These are phyloP conservation scores for Stagonosporopsis tanaceti DNA, from an alignment of 2,329 filamentous ascomycete genomes.

Conservation along the genomic window DNA sequence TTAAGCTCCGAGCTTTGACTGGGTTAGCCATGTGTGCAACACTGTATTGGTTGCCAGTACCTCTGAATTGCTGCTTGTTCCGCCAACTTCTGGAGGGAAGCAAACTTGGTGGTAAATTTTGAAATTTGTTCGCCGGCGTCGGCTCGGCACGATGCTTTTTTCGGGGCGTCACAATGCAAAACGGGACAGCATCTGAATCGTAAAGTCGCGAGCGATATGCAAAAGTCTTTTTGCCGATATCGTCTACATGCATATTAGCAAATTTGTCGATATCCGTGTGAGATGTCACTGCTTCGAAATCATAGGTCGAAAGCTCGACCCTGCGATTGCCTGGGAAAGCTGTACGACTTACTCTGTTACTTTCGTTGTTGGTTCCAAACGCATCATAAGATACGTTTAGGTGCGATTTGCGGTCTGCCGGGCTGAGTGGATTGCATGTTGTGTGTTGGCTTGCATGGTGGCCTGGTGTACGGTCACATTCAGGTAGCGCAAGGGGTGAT, in stretches of 20 bases:
- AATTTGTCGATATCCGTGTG: background rate
- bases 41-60: slow-evolving; percentile 13
- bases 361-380: background rate
- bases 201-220: slow-evolving; percentile 10
- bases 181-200: slow-evolving; percentile 16
- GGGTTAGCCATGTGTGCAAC: slow-evolving; percentile 16
- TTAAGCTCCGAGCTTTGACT: slow-evolving; percentile 8
- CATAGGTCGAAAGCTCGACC: background rate
- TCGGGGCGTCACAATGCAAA: slow-evolving; percentile 13
- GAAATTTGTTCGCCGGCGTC: slow-evolving; percentile 17
- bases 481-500: background rate
- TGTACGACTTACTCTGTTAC: background rate
- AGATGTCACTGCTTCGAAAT: background rate
- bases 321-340: background rate
- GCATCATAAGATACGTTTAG: background rate
- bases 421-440: background rate
- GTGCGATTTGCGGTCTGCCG: background rate
- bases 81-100: slow-evolving; percentile 12
- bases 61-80: slow-evolving; percentile 8
- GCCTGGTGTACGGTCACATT: background rate
- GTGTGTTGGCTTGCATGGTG: background rate
- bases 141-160: slow-evolving; percentile 21
- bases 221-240: slow-evolving; percentile 13
- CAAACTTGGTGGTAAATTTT: slow-evolving; percentile 9
- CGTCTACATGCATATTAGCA: slow-evolving; percentile 16